A percentile compares a stretch with the other conserved stretches of the same genome.
Conservation (phyloP, 495 filamentous ascomycete genomes). For the Sordaria brevicollis region DNA sequence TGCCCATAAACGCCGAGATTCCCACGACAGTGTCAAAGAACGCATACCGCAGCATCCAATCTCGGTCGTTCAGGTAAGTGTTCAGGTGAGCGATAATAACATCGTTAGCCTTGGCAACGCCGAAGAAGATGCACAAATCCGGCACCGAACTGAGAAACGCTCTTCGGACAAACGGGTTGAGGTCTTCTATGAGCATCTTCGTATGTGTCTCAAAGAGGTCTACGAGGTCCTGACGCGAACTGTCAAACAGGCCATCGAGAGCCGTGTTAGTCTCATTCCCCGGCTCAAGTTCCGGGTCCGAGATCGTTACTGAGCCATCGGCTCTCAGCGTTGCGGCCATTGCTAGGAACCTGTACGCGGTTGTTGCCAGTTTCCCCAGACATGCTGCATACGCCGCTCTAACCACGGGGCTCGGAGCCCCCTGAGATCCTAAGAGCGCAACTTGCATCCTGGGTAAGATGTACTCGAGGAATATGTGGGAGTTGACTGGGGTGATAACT, state of each 20-base stretch:
- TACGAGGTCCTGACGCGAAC: slow-evolving; percentile 64
- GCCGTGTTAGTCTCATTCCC: slow-evolving; percentile 45
- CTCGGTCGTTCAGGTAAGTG: slow-evolving; percentile 91
- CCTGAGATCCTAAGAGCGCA: slow-evolving; percentile 49
- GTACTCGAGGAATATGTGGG: slow-evolving; percentile 91
- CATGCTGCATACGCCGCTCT: slow-evolving; percentile 88
- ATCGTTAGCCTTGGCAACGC: slow-evolving; percentile 78
- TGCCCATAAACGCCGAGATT: slow-evolving; percentile 83
- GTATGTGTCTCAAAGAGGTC: slow-evolving; percentile 78
- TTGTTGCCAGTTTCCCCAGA: slow-evolving; percentile 84
- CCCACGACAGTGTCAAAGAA: slow-evolving; percentile 95
- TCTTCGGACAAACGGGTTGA: slow-evolving; percentile 75
- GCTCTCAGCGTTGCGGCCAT: slow-evolving; percentile 81
- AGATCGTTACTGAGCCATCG: slow-evolving; percentile 67
- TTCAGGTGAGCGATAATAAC: slow-evolving; percentile 92
- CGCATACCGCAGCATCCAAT: slow-evolving; percentile 94
- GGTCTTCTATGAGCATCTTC: slow-evolving; percentile 80
- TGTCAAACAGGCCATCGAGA: slow-evolving; percentile 76
- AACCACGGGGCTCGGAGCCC: slow-evolving; percentile 55
- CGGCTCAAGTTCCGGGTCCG: slow-evolving; percentile 75
- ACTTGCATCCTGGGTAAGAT: slow-evolving; percentile 74
- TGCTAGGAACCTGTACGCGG: slow-evolving; percentile 73
- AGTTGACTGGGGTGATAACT: slow-evolving; percentile 86
- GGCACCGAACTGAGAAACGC: slow-evolving; percentile 92
- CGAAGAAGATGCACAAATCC: slow-evolving; percentile 90